A percentile compares a stretch with the other conserved stretches of the same genome.
phyloP scores from a whole-genome alignment of 2,329 filamentous ascomycete genomes.

The Pseudogymnoascus sp. region DNA sequence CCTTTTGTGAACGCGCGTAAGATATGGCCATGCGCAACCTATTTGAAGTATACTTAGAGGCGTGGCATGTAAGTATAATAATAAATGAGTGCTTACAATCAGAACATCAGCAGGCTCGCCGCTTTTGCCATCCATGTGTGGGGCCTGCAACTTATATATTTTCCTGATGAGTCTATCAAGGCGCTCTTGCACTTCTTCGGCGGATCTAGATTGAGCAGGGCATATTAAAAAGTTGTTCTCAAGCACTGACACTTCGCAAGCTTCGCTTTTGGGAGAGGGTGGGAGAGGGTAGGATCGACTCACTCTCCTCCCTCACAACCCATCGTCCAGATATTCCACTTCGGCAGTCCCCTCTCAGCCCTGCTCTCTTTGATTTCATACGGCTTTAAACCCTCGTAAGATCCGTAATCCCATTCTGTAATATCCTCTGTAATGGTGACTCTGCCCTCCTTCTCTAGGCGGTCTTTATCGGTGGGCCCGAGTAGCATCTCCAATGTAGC shows the following conservation, averaged over 20 bases:
- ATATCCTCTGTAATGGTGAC: conserved; percentile 37
- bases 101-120: conserved; percentile 29
- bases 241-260: conserved; percentile 34
- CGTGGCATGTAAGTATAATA: not conserved
- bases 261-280: conserved; percentile 26
- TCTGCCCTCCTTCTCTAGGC: conserved; percentile 20
- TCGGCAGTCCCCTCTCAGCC: conserved; percentile 34
- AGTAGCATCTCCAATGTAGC: conserved; percentile 35
- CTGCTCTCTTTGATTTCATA: conserved; percentile 31
- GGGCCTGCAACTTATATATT: conserved; percentile 12
- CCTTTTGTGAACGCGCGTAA: not conserved
- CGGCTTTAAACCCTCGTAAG: conserved; percentile 36
- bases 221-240: conserved; percentile 26
- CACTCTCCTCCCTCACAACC: conserved; percentile 45
- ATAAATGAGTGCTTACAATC: conserved; percentile 26
- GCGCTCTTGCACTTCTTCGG: conserved; percentile 12
- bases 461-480: conserved; percentile 13
- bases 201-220: conserved; percentile 1
- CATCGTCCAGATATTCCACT: conserved; percentile 50
- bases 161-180: conserved; percentile 11
- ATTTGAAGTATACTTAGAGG: not conserved
- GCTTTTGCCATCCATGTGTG: conserved; percentile 31
- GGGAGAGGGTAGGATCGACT: conserved; percentile 31
- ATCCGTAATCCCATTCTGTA: conserved; percentile 40
- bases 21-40: not conserved